Conservation (phyloP, 176 grass and related monocot species). For the Avena insularis region DNA sequence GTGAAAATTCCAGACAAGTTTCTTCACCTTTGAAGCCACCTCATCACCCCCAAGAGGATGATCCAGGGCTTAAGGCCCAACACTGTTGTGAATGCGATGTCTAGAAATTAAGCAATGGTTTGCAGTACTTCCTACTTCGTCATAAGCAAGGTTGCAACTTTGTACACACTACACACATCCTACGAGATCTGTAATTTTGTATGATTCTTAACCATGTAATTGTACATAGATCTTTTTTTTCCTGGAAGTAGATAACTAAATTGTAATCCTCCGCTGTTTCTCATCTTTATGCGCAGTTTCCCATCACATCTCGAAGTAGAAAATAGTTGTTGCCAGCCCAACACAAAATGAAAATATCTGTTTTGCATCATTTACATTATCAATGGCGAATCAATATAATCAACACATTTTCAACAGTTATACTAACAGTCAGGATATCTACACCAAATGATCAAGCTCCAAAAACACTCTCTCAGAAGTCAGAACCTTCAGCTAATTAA, state of each 20-base stretch:
- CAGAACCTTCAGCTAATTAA: conserved; percentile 7
- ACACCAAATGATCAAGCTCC: conserved; percentile 43
- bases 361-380: too few relatives aligned
- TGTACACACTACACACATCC: not conserved
- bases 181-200: not conserved
- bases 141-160: not conserved
- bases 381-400: not conserved
- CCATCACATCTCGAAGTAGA: too few relatives aligned
- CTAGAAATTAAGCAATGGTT: not conserved
- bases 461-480: not conserved
- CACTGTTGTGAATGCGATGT: not conserved
- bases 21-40: conserved; percentile 1
- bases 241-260: not conserved
- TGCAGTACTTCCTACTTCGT: not conserved
- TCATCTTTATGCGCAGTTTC: too few relatives aligned
- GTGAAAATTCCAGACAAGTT: conserved; percentile 38
- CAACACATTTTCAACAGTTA: conserved; percentile 13
- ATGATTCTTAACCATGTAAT: not conserved
- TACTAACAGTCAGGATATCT: conserved; percentile 41
- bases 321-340: too few relatives aligned
- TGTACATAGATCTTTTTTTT: conserved; percentile 4
- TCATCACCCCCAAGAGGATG: not conserved
- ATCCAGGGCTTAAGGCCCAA: not conserved
- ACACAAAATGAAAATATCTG: not conserved
- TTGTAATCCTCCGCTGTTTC: not conserved